Evolutionary conservation across 352 stramenopile genomes (phyloP).

Genomic region (Chloridella minuta): DNA sequence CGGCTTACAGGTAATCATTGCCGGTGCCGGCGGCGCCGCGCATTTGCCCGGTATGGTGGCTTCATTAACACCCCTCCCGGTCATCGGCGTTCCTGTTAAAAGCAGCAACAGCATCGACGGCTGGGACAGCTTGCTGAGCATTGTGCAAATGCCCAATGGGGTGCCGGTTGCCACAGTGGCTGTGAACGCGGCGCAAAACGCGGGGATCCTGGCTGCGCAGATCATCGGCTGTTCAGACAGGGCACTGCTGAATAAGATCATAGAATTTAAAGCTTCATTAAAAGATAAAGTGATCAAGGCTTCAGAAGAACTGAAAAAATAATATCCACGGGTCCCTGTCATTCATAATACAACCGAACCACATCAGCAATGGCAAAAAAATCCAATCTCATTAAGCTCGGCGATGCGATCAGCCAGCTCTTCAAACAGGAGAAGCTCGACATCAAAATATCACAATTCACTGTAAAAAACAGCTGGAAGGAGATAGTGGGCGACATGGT

Average conservation of each 20-base stretch:
- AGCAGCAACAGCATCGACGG: slow-evolving; percentile 66
- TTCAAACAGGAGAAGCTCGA: too few species aligned
- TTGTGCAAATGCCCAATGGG: slow-evolving; percentile 92
- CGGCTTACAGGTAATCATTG: slow-evolving; percentile 59
- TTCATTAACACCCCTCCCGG: slow-evolving; percentile 37
- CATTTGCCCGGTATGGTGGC: slow-evolving; percentile 76
- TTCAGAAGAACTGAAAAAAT: too few species aligned
- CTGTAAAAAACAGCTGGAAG: too few species aligned
- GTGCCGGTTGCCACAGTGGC: slow-evolving; percentile 86
- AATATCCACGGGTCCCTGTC: too few species aligned
- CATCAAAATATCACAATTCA: too few species aligned
- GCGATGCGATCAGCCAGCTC: too few species aligned
- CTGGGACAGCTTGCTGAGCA: slow-evolving; percentile 79
- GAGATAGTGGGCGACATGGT: too few species aligned
- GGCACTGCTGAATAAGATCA: slow-evolving; percentile 44
- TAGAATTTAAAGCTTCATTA: too few species aligned
- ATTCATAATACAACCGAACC: too few species aligned
- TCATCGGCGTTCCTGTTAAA: slow-evolving; percentile 63
- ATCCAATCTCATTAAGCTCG: too few species aligned
- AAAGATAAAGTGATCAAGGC: too few species aligned
- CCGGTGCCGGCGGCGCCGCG: slow-evolving; percentile 69
- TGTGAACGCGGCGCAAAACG: slow-evolving; percentile 87
- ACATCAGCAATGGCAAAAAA: too few species aligned
- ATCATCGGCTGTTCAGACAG: slow-evolving; percentile 40
- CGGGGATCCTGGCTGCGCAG: slow-evolving; percentile 68